These are phyloP conservation scores for Colletotrichum trifolii DNA, from an alignment of 2,329 filamentous ascomycete species.

Conservation along the genomic window DNA sequence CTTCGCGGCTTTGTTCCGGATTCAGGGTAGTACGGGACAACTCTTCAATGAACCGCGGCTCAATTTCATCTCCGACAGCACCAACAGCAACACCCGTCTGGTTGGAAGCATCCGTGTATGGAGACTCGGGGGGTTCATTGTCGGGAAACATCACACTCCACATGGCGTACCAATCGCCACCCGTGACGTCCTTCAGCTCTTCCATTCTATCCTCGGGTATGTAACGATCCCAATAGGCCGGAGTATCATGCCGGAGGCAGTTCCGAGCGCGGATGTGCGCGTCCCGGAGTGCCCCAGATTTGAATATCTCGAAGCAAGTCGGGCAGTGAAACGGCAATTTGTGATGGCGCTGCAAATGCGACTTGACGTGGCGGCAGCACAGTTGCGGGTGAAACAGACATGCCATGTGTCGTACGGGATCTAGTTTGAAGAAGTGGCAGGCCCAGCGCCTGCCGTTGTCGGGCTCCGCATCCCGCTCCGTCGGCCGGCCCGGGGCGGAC, in stretches of 20 bases:
- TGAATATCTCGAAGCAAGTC: neutral
- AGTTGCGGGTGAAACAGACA: constrained; percentile 7
- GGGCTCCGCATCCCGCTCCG: neutral
- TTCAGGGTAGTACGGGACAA: too few species aligned
- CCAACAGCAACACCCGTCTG: neutral
- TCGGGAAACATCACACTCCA: constrained; percentile 41
- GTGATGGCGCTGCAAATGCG: neutral
- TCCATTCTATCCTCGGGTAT: constrained; percentile 40
- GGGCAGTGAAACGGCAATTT: neutral
- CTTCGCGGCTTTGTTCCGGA: too few species aligned
- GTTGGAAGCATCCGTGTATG: constrained; percentile 34
- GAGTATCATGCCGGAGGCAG: neutral
- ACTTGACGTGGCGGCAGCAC: neutral
- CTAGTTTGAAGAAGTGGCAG: neutral
- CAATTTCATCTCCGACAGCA: neutral
- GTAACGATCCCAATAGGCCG: constrained; percentile 5
- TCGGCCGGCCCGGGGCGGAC: neutral
- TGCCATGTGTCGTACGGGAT: neutral
- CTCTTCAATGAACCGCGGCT: too few species aligned
- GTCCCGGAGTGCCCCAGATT: neutral
- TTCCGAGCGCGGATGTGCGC: neutral
- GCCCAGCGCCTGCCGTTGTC: neutral
- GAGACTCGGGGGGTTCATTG: constrained; percentile 35
- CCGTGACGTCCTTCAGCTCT: constrained; percentile 30
- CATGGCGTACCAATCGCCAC: constrained; percentile 43